Base-by-base conservation (phyloP, 73 alveolate genomes). In the Paramecium pentaurelia region DNA sequence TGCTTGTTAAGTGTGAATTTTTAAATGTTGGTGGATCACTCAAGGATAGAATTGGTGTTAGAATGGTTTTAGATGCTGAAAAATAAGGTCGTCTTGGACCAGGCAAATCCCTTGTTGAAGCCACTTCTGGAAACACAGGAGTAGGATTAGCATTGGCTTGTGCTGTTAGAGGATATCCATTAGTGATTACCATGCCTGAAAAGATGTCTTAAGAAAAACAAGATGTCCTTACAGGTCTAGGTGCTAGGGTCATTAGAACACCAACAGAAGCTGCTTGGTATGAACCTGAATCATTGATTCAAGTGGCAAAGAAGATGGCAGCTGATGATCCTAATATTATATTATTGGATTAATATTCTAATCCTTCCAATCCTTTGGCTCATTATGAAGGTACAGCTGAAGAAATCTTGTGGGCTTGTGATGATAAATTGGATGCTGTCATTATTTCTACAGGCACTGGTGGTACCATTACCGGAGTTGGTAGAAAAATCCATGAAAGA, bases 71-170 rank as follows among this genome's bases (percentile, higher is more conserved):
- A 51, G 98, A 95, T 88, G 99, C 99, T 45, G 99, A 97, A 93
- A 93, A 95, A 70, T 90, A 93, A 37, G 99, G 99, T 25, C 93
- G 93, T 89, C 86, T 98, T 80, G 89, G 97, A 86, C 95, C 95
- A 86, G 99, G 99, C 32, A 98, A 96, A 92, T 98, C 96, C 45
- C 95, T 99, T 75, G 96, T 99, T 49, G 99, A 99, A 95, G 99
- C 99, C 59, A 99, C 99, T 45, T 92, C 98, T 77, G 99, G 99
- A 7, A 99, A 99, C 95, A 99, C 99, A 1, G 99, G 99, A 70
- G 95, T 99, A 40, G 99, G 99, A 11, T 96, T 99, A 6, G 96
- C 99, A 77, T 93, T 98, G 96, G 97, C 98, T 86, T 99, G 99
- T 60, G 99, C 99, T 20, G 97, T 96, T 92, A 99, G 95, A 92